Evolutionary conservation across 1,139 yeast genomes (phyloP).

Genomic region (Nakaseomyces sp.): DNA sequence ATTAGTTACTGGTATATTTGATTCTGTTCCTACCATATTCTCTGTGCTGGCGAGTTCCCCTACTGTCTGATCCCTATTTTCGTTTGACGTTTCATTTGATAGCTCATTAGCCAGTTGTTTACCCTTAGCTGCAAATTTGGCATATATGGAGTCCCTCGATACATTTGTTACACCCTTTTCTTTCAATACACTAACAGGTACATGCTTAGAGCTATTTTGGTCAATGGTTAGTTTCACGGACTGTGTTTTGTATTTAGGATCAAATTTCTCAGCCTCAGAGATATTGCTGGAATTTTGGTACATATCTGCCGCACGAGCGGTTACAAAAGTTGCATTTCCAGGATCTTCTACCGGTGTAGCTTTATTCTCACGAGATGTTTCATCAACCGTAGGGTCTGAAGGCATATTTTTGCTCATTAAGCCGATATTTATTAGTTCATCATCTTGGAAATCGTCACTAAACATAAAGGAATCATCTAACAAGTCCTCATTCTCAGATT

Average conservation of each 20-base stretch:
- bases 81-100: too few relatives aligned
- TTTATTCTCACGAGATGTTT: slow-evolving; percentile 1
- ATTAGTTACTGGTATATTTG: too few relatives aligned
- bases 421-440: slow-evolving; percentile 24
- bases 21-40: too few relatives aligned
- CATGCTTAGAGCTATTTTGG: slow-evolving; percentile 28
- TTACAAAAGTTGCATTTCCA: slow-evolving; percentile 24
- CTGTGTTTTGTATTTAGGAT: slow-evolving; percentile 30
- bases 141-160: slow-evolving; percentile 21
- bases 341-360: slow-evolving; percentile 1
- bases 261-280: slow-evolving; percentile 23
- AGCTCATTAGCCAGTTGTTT: slow-evolving; percentile 18
- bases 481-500: slow-evolving; percentile 33
- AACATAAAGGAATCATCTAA: slow-evolving; percentile 60
- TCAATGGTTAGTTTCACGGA: slow-evolving; percentile 30
- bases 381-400: not conserved
- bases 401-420: slow-evolving; percentile 2
- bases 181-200: slow-evolving; percentile 22
- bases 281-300: slow-evolving; percentile 23
- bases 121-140: slow-evolving; percentile 30
- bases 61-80: too few relatives aligned
- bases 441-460: slow-evolving; percentile 48
- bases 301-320: slow-evolving; percentile 28
- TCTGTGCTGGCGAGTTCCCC: too few relatives aligned
- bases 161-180: slow-evolving; percentile 19